Conservation (phyloP, 805 yeast genomes). For the Phaffomyces antillensis region DNA sequence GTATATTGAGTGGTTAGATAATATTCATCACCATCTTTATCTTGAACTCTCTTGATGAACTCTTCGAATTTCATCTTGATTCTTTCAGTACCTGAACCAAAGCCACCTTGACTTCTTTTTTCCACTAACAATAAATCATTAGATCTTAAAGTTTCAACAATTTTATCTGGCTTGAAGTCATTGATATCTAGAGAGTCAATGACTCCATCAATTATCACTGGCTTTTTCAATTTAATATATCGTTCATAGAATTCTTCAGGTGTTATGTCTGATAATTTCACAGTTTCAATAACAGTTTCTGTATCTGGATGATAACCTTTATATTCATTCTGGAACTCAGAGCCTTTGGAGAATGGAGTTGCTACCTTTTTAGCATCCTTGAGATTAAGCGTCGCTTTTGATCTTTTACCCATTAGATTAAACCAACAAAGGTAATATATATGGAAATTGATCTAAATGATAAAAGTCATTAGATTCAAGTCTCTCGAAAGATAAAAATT, state of each 20-base stretch:
- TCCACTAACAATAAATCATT: conserved; percentile 46
- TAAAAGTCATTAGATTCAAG: background rate
- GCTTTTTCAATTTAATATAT: conserved; percentile 25
- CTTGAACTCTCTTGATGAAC: conserved; percentile 34
- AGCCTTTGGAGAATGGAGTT: background rate
- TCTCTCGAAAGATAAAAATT: background rate
- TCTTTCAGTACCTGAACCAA: conserved; percentile 57
- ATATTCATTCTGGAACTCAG: conserved; percentile 9
- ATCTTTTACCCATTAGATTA: conserved; percentile 6
- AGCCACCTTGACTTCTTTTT: conserved; percentile 50
- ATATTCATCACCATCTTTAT: conserved; percentile 39
- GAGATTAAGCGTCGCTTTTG: background rate
- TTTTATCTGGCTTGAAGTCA: conserved; percentile 27
- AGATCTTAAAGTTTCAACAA: conserved; percentile 32
- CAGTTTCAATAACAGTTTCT: background rate
- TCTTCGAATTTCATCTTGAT: conserved; percentile 42
- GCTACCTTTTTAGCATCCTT: background rate
- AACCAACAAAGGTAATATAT: background rate
- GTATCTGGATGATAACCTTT: conserved; percentile 9
- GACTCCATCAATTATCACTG: conserved; percentile 41
- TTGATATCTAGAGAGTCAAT: conserved; percentile 28
- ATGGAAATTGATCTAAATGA: background rate
- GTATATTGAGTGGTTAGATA: conserved; percentile 68
- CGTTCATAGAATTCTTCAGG: conserved; percentile 8
- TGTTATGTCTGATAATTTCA: conserved; percentile 2